Evolutionary conservation across 2,329 filamentous ascomycete genomes (phyloP), one percentile per base, ranked within the genome.

Genomic region (Ceratocystis destructans): DNA sequence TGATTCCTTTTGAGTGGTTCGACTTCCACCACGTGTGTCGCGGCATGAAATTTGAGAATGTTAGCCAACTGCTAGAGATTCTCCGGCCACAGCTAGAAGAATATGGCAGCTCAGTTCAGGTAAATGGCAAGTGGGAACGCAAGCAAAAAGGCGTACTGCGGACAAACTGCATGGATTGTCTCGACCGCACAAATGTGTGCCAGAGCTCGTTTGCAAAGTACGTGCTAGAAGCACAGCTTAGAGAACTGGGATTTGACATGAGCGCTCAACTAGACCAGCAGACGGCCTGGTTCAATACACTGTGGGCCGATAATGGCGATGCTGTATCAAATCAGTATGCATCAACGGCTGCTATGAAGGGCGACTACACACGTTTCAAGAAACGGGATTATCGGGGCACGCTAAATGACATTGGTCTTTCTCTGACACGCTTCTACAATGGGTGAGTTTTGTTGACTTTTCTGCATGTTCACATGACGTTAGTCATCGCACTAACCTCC

Each of bases 261-360:
- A 84, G 86, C 70, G 79, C 87, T 0, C 86, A 94, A 69, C 75
- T 80, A 28, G 90, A 96, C 73, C 87, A 90, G 67, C 84, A 86
- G 66, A 95, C 89, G 4, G 82, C 86, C 59, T 97, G 93, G 91
- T 97, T 97, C 78, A 97, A 99, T 75, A 91, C 85, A 0, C 79
- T 97, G 0, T 99, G 94, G 93, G 94, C 94, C 0, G 94, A 99
- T 73, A 99, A 99, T 70, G 94, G 94, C 15, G 94, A 99, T 74
- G 90, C 92, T 0, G 90, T 97, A 66, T 96, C 90, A 0, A 91
- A 92, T 70, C 93, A 96, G 74, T 99, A 99, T 74, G 91, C 94
- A 1, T 96, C 91, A 8, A 97, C 94, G 0, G 90, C 91, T 1
- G 94, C 94, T 0, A 84, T 99, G 76, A 99, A 99, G 73, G 94